These are phyloP conservation scores for Phytophthora uliginosa DNA, from an alignment of 352 stramenopile genomes.

Conservation along the genomic window DNA sequence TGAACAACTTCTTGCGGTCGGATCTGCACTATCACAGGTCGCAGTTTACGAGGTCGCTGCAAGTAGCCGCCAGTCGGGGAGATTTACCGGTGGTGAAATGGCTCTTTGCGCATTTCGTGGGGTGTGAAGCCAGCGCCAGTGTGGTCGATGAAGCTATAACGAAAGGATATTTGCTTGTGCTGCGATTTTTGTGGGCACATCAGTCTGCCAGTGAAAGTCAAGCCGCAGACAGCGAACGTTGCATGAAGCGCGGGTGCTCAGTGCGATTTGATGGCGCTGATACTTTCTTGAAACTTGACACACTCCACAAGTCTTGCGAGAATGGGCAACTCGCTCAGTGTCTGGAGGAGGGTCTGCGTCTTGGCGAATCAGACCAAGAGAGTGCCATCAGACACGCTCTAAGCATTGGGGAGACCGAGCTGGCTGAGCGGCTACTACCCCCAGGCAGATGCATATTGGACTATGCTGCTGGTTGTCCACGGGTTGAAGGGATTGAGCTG, in stretches of 20 bases:
- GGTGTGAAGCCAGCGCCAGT: not conserved
- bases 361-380: not conserved
- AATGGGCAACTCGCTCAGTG: not conserved
- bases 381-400: not conserved
- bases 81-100: constrained; percentile 5
- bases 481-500: not conserved
- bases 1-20: constrained; percentile 5
- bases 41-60: constrained; percentile 1
- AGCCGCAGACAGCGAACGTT: not conserved
- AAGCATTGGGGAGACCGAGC: not conserved
- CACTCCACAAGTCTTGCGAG: not conserved
- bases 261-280: not conserved
- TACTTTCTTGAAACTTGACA: not conserved
- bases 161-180: not conserved
- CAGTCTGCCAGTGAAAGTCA: not conserved
- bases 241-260: not conserved
- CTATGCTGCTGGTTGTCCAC: not conserved
- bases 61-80: not conserved
- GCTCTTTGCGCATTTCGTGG: not conserved
- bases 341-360: not conserved
- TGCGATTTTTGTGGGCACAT: not conserved
- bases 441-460: not conserved
- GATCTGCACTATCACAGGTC: constrained; percentile 4
- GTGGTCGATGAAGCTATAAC: not conserved
- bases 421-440: not conserved